These are phyloP conservation scores for Aspergillus neotritici DNA, from an alignment of 2,329 filamentous ascomycete genomes.

Conservation along the genomic window DNA sequence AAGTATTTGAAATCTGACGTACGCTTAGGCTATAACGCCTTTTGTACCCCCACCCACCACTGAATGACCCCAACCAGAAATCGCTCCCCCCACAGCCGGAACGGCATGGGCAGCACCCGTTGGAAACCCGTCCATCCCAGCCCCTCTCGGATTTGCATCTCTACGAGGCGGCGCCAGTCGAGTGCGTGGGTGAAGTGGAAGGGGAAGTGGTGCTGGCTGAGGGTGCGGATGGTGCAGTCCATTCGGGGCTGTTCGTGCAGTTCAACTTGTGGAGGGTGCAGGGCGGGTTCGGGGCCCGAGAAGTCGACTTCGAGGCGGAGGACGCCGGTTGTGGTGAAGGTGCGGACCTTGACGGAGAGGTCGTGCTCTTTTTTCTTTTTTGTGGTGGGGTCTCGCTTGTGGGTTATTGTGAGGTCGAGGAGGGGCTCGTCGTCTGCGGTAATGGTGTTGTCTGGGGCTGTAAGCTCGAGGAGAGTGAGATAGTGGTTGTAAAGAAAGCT, in stretches of 20 bases:
- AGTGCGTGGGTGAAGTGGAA: slow-evolving; percentile 16
- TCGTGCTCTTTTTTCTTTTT: slow-evolving; percentile 4
- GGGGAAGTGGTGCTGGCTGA: slow-evolving; percentile 17
- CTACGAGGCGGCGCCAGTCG: slow-evolving; percentile 14
- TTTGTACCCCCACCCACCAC: slow-evolving; percentile 4
- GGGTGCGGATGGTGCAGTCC: slow-evolving; percentile 13
- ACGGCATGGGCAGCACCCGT: slow-evolving; percentile 11
- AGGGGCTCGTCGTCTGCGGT: slow-evolving; percentile 4
- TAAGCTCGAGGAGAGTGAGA: slow-evolving; percentile 3
- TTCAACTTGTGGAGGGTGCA: slow-evolving; percentile 13
- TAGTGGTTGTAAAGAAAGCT: neutral
- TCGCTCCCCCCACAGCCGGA: slow-evolving; percentile 5
- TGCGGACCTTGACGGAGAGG: slow-evolving; percentile 9
- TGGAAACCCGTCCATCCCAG: slow-evolving; percentile 10
- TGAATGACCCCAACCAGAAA: slow-evolving; percentile 11
- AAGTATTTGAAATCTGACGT: too few species aligned
- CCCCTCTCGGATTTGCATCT: slow-evolving; percentile 14
- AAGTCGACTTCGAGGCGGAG: slow-evolving; percentile 13
- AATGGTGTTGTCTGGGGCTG: neutral
- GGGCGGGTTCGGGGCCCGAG: slow-evolving; percentile 7
- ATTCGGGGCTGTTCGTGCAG: slow-evolving; percentile 13
- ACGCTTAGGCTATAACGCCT: too few species aligned
- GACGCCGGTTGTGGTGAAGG: slow-evolving; percentile 8
- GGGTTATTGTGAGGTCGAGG: slow-evolving; percentile 9
- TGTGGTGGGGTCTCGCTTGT: slow-evolving; percentile 2